Base-by-base conservation (phyloP, 306 rosid species). In the Cajanus cajan region DNA sequence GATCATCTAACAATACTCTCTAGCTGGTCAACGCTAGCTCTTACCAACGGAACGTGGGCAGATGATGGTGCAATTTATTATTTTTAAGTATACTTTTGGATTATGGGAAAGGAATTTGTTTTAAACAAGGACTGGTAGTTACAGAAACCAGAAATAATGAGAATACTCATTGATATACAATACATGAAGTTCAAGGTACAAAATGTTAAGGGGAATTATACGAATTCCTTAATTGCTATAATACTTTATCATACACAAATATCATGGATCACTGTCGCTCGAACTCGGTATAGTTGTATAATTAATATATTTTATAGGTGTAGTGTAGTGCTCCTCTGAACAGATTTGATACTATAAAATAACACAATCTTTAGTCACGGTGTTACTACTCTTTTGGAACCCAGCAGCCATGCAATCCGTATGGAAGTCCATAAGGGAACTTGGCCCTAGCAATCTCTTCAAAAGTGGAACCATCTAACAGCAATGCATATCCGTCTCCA, bases 341-440 rank as follows among this genome's bases (percentile, higher is more conserved):
- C 51, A 15, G 37, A 61, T 64, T 10, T 63, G 25, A n/a, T 43
- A 54, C 12, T 7, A 57, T 25, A 24, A 19, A 1, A 28, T n/a
- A n/a, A n/a, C 6, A 31, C 25, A 47, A 63, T 73, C 15, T 7
- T 34, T 10, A 6, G 43, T 4, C 16, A 63, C 18, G 13, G 12
- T 61, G 34, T 77, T 71, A 87, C 43, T 71, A 87, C 43, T 76
- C 33, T 28, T 74, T 85, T 31, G 98, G 97, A 81, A 94, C 87
- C 98, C 98, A 94, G 82, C 98, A 94, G 63, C 98, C 98, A 82
- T 94, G 98, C 80, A 94, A 84, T 0, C 98, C 98, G 66, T 94
- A 92, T 21, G 97, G 97, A 79, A 94, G 94, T 52, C 92, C 97
- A 63, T 90, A 89, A 57, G 99, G 99, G 89, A 93, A 91, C 76